Percentiles rank a stretch among this genome's conserved stretches.
These are phyloP conservation scores for Ustilago crameri DNA, from an alignment of 1,284 basidiomycete genomes.

Conservation along the genomic window DNA sequence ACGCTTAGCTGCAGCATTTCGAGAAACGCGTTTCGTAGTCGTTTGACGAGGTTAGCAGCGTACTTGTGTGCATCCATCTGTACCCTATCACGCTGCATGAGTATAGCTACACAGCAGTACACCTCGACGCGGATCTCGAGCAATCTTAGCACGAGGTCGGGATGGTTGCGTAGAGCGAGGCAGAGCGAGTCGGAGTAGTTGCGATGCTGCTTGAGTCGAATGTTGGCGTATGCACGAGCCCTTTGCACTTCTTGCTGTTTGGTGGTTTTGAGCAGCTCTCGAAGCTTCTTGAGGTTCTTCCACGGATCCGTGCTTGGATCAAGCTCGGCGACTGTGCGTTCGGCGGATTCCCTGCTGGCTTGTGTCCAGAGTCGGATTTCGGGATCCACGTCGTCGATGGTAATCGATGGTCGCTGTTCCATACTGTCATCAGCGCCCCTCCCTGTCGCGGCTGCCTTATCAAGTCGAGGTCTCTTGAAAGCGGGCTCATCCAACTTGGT, in stretches of 20 bases:
- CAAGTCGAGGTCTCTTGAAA: slow-evolving; percentile 8
- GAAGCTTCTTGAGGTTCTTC: background rate
- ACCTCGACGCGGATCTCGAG: slow-evolving; percentile 11
- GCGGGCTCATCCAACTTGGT: background rate
- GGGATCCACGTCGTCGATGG: slow-evolving; percentile 5
- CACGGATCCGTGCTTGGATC: background rate
- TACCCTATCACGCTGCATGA: background rate
- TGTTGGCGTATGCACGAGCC: background rate
- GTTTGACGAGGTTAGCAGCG: slow-evolving; percentile 1
- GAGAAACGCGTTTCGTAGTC: background rate
- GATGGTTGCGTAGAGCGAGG: slow-evolving; percentile 6
- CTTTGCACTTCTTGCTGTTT: background rate
- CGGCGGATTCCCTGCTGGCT: background rate
- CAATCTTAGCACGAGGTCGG: background rate
- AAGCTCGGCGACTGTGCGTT: background rate
- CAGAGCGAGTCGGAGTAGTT: background rate
- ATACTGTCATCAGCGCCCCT: background rate
- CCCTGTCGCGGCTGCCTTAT: background rate
- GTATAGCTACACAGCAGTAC: slow-evolving; percentile 1
- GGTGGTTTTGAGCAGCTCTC: background rate
- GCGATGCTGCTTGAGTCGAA: background rate
- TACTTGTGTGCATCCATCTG: background rate
- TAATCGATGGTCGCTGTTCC: slow-evolving; percentile 1
- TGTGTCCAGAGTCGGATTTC: slow-evolving; percentile 11
- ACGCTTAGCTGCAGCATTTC: slow-evolving; percentile 1